Base-by-base conservation (phyloP, 495 filamentous ascomycete species). In the Xylaria bambusicola region DNA sequence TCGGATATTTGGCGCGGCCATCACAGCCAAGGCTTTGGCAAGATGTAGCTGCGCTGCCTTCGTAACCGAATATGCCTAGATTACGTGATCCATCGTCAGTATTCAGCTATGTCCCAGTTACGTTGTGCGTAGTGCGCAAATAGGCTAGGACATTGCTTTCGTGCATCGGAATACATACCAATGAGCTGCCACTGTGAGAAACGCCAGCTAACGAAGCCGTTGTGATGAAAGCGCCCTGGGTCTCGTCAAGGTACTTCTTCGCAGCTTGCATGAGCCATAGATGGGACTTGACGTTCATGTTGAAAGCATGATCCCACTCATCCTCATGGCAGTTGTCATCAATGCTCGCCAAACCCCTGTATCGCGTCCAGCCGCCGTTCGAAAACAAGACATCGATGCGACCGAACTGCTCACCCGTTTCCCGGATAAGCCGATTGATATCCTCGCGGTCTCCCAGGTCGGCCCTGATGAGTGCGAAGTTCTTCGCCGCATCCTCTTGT, bases 1-100 rank as follows among this genome's bases (percentile, higher is more conserved):
- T 35, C 82, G 64, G 6, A 86, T 78, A 56, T 74, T 77, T 17
- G 82, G 80, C 4, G 75, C 73, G 0, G 77, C 73, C 54, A 82
- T 80, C 56, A 75, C 63, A 2, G 82, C 81, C 31, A 84, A 62
- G 17, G 70, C 71, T 62, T 84, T 84, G 33, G 71, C 67, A 0
- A 86, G 66, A 64, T 86, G 83, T 12, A 86, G 78, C 50, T 83
- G 80, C 6, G 82, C 82, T 2, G 82, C 82, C 52, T 84, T 85
- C 21, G 78, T 81, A 3, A 82, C 79, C 12, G 77, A 64, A 60
- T 82, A 84, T 18, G 75, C 67, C 76, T 76, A 38, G 5, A 33
- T 33, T 10, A 33, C 10, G 29, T 56, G 24, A 50, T 29, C 38
- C 36, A 56, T 3, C 42, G 52, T 31, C 8, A 58, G 38, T 27